Base-by-base conservation (phyloP, 352 stramenopile genomes). In the Phytophthora pinifolia region DNA sequence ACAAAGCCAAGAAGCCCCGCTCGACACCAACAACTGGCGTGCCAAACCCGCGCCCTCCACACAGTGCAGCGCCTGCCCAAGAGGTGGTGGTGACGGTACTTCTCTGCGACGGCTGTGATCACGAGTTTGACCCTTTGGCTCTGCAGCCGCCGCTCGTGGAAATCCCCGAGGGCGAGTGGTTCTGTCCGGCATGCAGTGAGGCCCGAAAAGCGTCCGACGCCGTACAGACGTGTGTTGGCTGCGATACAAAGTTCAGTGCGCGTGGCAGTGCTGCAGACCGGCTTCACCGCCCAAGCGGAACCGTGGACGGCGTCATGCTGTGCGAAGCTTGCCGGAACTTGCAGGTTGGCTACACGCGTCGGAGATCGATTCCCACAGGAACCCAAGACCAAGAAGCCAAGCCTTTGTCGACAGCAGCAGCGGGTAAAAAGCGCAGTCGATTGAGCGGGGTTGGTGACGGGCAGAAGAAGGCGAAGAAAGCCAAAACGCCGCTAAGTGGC, bases 31-130 rank as follows among this genome's bases (percentile, higher is more conserved):
- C 57, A 30, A 2, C 13, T 43, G 46, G 35, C 1, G 45, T 39
- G 18, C 27, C 56, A 14, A 57, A 60, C 14, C 32, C 10, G 9
- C 69, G 52, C 9, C 54, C 41, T 17, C 43, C 34, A 3, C 15
- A 46, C 17, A 25, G 9, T 37, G 17, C 10, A 9, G 5, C 29
- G 13, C 29, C 56, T 30, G 25, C 20, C 9, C 45, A 62, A 38
- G 32, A 70, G 33, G 29, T 53, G 12, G 44, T 68, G 17, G 60
- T 82, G 25, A 84, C 67, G 2, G 34, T 89, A 17, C 53, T 92
- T 25, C 68, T 90, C 32, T 92, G 83, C 43, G 79, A 91, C 30
- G 75, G 78, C 0, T 93, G 81, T 36, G 79, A 88, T 39, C 68
- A 71, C 34, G 79, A 89, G 30, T 88, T 81, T 36, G 79, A 89